These are phyloP conservation scores for Teratosphaeria gauchensis DNA, from an alignment of 2,329 filamentous ascomycete genomes.

Conservation along the genomic window DNA sequence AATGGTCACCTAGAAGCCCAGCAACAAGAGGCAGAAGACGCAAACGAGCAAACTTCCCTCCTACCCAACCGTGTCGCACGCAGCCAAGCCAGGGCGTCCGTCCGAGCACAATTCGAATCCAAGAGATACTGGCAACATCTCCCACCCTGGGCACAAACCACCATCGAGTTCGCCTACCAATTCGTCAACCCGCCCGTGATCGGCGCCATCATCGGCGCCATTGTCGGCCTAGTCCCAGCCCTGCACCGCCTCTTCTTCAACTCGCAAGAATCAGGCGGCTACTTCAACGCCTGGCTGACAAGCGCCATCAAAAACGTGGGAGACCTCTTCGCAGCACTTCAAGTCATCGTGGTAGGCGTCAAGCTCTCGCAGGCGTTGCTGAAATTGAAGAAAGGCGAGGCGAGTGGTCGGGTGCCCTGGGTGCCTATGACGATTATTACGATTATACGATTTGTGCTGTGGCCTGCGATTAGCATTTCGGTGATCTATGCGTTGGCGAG, in stretches of 20 bases:
- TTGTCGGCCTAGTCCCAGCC: conserved; percentile 50
- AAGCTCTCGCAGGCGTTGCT: conserved; percentile 49
- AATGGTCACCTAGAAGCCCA: conserved; percentile 19
- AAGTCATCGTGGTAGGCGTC: conserved; percentile 58
- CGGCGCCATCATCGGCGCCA: conserved; percentile 48
- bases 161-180: conserved; percentile 33
- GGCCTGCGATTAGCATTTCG: conserved; percentile 44
- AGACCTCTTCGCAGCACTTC: conserved; percentile 53
- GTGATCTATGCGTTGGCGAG: conserved; percentile 47
- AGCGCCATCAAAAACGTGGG: conserved; percentile 53
- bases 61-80: conserved; percentile 33
- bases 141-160: conserved; percentile 29
- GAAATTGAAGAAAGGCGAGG: conserved; percentile 35
- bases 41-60: conserved; percentile 43
- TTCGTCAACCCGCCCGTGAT: conserved; percentile 55
- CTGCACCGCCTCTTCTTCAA: conserved; percentile 55
- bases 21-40: conserved; percentile 19
- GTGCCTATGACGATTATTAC: conserved; percentile 45
- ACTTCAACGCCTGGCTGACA: conserved; percentile 59
- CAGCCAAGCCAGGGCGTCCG: conserved; percentile 20
- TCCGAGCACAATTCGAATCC: conserved; percentile 25
- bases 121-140: conserved; percentile 28
- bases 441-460: conserved; percentile 49
- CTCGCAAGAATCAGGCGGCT: conserved; percentile 47
- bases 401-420: conserved; percentile 39